phyloP scores from a whole-genome alignment of 805 yeast genomes.

The Candida insectalens region DNA sequence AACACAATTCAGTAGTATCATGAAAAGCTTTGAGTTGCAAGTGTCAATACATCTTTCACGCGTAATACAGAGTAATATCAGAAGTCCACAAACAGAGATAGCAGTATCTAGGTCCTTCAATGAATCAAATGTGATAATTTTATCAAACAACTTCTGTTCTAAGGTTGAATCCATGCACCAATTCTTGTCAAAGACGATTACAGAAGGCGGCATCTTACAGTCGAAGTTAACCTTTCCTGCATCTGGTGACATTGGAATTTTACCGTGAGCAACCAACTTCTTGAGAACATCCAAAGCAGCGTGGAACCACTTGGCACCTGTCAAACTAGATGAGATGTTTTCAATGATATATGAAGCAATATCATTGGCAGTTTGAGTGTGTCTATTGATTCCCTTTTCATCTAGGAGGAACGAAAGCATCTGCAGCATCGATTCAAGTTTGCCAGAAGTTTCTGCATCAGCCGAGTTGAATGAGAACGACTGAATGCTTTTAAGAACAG shows the following conservation, averaged over 20 bases:
- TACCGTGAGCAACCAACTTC: slow-evolving; percentile 40
- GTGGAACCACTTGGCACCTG: slow-evolving; percentile 47
- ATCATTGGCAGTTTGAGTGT: slow-evolving; percentile 24
- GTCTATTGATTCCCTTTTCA: slow-evolving; percentile 28
- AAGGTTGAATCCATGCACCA: slow-evolving; percentile 13
- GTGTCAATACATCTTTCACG: slow-evolving; percentile 31
- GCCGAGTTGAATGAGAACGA: slow-evolving; percentile 24
- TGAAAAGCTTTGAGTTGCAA: slow-evolving; percentile 36
- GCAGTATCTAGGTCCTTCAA: slow-evolving; percentile 39
- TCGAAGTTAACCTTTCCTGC: slow-evolving; percentile 22
- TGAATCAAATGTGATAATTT: slow-evolving; percentile 30
- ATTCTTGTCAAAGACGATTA: slow-evolving; percentile 10
- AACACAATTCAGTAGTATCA: slow-evolving; percentile 36
- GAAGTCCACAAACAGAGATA: slow-evolving; percentile 40
- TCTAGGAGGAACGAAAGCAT: slow-evolving; percentile 33
- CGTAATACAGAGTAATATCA: slow-evolving; percentile 43
- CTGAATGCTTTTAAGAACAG: slow-evolving; percentile 25
- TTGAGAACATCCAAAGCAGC: slow-evolving; percentile 47
- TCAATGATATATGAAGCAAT: slow-evolving; percentile 26
- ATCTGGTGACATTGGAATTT: slow-evolving; percentile 42
- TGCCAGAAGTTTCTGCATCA: slow-evolving; percentile 3
- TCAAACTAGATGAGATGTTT: slow-evolving; percentile 9
- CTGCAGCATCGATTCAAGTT: slow-evolving; percentile 24
- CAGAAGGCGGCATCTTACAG: slow-evolving; percentile 4
- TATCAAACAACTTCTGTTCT: slow-evolving; percentile 30